Percentiles rank a stretch among this genome's conserved stretches.
Evolutionary conservation across 2,329 filamentous ascomycete genomes (phyloP).

Genomic region (Talaromyces islandicus): DNA sequence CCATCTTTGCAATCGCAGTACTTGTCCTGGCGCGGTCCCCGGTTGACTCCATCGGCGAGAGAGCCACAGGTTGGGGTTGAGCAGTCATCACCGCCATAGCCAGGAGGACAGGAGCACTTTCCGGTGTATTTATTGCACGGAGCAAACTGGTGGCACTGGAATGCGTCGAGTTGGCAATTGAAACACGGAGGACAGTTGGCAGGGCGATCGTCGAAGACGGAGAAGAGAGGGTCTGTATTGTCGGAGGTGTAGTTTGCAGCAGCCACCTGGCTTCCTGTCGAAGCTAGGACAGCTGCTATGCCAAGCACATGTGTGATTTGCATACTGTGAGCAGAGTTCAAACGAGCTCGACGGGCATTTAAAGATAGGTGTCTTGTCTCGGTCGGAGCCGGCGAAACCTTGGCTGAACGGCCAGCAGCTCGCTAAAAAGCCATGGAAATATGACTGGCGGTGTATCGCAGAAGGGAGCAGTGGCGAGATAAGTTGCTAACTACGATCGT

Average conservation of each 20-base stretch:
- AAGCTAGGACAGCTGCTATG: slow-evolving; percentile 11
- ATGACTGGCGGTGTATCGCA: neutral
- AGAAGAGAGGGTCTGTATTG: slow-evolving; percentile 61
- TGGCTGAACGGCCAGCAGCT: neutral
- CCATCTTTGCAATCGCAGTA: slow-evolving; percentile 84
- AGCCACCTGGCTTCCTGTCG: slow-evolving; percentile 19
- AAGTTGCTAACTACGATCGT: neutral
- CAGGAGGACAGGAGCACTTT: slow-evolving; percentile 85
- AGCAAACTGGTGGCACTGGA: slow-evolving; percentile 85
- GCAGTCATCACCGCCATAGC: slow-evolving; percentile 93
- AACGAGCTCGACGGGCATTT: neutral
- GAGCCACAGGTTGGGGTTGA: slow-evolving; percentile 88
- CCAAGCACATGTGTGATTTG: slow-evolving; percentile 4
- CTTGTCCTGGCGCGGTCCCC: slow-evolving; percentile 65
- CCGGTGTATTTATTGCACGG: slow-evolving; percentile 84
- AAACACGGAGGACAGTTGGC: slow-evolving; percentile 59
- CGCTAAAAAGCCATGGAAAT: neutral
- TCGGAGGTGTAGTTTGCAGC: slow-evolving; percentile 50
- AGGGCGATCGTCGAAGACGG: slow-evolving; percentile 67
- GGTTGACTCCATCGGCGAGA: slow-evolving; percentile 70
- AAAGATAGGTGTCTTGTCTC: neutral
- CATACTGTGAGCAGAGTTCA: slow-evolving; percentile 1
- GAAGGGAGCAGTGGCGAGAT: neutral
- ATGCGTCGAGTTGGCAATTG: slow-evolving; percentile 93
- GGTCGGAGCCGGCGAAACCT: neutral